Percentiles rank a stretch among this genome's conserved stretches.
These are phyloP conservation scores for Trypethelium eluteriae DNA, from an alignment of 495 filamentous ascomycete genomes.

Conservation along the genomic window DNA sequence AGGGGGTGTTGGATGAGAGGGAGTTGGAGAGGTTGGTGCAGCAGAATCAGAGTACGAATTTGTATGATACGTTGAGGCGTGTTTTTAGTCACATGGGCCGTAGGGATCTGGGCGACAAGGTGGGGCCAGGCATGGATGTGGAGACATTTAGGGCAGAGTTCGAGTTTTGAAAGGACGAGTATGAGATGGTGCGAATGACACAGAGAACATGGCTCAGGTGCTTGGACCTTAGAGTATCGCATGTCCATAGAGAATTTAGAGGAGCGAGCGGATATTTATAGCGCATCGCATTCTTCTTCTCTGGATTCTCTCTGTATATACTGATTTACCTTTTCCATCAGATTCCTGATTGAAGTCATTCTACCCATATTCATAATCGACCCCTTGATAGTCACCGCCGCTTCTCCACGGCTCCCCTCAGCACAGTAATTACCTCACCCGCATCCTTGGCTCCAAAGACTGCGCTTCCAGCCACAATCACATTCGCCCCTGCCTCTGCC, in stretches of 20 bases:
- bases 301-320: too few species aligned
- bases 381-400: conserved; percentile 24
- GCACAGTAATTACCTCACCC: conserved; percentile 67
- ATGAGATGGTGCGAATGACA: background rate
- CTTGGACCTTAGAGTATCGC: too few species aligned
- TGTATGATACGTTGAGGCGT: conserved; percentile 84
- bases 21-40: conserved; percentile 71
- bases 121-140: conserved; percentile 81
- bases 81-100: conserved; percentile 93
- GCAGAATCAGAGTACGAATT: conserved; percentile 92
- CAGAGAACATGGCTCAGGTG: too few species aligned
- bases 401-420: conserved; percentile 72
- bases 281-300: too few species aligned
- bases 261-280: too few species aligned
- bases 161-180: conserved; percentile 50
- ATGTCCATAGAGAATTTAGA: too few species aligned
- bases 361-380: background rate
- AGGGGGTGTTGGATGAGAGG: conserved; percentile 47
- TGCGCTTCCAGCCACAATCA: conserved; percentile 96
- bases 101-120: conserved; percentile 77
- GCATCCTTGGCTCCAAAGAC: conserved; percentile 91
- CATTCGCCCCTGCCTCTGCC: conserved; percentile 92
- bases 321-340: too few species aligned
- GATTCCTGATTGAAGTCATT: too few species aligned
- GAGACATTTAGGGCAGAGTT: conserved; percentile 78